Base-by-base conservation (phyloP, 345 rosid genomes). In the Brassica juncea region DNA sequence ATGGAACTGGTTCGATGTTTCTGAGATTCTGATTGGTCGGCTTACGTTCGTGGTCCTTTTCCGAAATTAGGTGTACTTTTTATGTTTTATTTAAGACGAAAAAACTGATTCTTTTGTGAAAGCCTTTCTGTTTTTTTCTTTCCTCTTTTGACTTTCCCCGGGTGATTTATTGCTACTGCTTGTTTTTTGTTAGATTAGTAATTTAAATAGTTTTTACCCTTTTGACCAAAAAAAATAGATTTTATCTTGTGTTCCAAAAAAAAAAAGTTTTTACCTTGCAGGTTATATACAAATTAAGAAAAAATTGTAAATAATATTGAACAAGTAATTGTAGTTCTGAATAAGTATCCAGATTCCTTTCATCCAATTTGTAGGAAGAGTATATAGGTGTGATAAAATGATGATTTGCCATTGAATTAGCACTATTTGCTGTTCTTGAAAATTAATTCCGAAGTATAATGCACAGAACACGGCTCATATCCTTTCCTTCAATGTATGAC, bases 31-130 rank as follows among this genome's bases (percentile, higher is more conserved):
- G 71, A 64, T 31, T 49, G 71, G 70, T 74, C 49, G 14, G 52
- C 12, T 15, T 67, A 28, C 31, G 23, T 67, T 58, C 61, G n/a
- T 67, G 66, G 58, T 68, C 63, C 49, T 69, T 77, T 63, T 63
- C 74, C 54, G 8, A 61, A 61, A 23, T 47, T 70, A 70, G 75
- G 70, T 61, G 69, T 77, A 77, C 35, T 44, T 68, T 61, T 69
- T 14, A 3, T 10, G 19, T 28, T 57, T 34, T 30, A n/a, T 32
- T 64, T 35, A 70, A 70, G 70, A 62, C 69, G 3, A 60, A 25
- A 76, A 69, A 69, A 69, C 64, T 49, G 57, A 77, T 77, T 77
- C 80, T 77, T 77, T 23, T 62, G 70, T 61, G 55, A 70, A 77
- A 70, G 80, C 70, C 39, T 32, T 54, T 65, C 71, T 77, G 70